phyloP scores from a whole-genome alignment of 2,329 filamentous ascomycete species.

The Cordyceps javanica region DNA sequence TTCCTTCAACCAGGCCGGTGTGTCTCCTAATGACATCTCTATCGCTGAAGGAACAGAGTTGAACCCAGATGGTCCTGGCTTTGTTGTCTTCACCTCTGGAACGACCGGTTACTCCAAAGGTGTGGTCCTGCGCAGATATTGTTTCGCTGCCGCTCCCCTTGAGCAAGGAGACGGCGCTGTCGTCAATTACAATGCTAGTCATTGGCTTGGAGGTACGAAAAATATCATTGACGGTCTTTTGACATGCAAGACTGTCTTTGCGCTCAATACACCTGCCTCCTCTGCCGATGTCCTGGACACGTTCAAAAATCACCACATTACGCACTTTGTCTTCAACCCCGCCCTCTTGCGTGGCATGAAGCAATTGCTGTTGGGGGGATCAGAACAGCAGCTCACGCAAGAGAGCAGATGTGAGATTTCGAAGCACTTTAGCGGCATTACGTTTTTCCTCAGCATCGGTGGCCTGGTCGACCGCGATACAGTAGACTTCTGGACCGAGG shows the following conservation, averaged over 20 bases:
- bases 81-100: conserved; percentile 51
- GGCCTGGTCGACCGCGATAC: conserved; percentile 4
- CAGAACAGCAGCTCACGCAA: not conserved
- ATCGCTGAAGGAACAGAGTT: conserved; percentile 13
- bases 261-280: conserved; percentile 11
- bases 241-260: conserved; percentile 15
- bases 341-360: conserved; percentile 15
- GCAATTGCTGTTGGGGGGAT: conserved; percentile 10
- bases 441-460: conserved; percentile 1
- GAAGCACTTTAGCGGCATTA: not conserved
- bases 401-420: conserved; percentile 7
- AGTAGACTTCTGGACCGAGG: conserved; percentile 15
- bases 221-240: conserved; percentile 14
- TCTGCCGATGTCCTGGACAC: conserved; percentile 13
- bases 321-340: conserved; percentile 13
- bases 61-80: conserved; percentile 13
- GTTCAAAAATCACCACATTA: conserved; percentile 13
- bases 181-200: conserved; percentile 16
- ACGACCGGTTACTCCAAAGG: conserved; percentile 74
- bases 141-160: not conserved
- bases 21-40: not conserved
- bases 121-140: conserved; percentile 49
- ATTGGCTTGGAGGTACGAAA: conserved; percentile 17
- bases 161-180: conserved; percentile 7
- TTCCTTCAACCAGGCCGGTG: not conserved